Base-by-base conservation (phyloP, 1,284 basidiomycete genomes). In the Exsudoporus floridanus region DNA sequence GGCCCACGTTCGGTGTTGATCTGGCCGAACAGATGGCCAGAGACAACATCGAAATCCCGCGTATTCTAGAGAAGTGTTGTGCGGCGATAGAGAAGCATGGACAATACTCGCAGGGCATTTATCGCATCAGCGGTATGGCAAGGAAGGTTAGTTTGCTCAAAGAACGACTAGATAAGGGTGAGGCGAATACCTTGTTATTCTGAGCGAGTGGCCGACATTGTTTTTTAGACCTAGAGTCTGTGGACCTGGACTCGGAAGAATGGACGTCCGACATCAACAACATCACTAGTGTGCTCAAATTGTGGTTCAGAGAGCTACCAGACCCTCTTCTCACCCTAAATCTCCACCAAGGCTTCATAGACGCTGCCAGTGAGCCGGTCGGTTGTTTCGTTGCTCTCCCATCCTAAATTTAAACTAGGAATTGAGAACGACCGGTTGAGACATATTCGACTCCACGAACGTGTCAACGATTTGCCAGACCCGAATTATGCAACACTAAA, bases 401-500 rank as follows among this genome's bases (percentile, higher is more conserved):
- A 23, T 54, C 34, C 48, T 60, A 16, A n/a, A 59, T 52, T 33
- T 12, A 35, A 53, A 25, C 6, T 67, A 95, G 94, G 88, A 67
- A 92, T 94, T 60, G 94, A 98, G 48, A 95, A 96, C 64, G 92
- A 96, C 62, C 83, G 95, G 49, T 74, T 98, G 59, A 82, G 95
- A 57, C 95, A 98, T 65, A 98, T 98, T 59, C 83, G 94, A 46
- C 75, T 99, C 53, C 96, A 99, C 65, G 96, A 99, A 69, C 85
- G 92, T 48, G 95, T 99, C 45, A 99, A 99, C 67, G 95, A 98
- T 61, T 78, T 99, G 47, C 97, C 96, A 4, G 96, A 99, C 73
- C 84, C 97, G 13, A 98, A 99, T 72, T 99, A 99, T 66, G 93
- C 97, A 1, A 98, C 96, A 2, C 78, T 99, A 49, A 98, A 98